Conservation (phyloP, 306 rosid species). For the Geum urbanum region DNA sequence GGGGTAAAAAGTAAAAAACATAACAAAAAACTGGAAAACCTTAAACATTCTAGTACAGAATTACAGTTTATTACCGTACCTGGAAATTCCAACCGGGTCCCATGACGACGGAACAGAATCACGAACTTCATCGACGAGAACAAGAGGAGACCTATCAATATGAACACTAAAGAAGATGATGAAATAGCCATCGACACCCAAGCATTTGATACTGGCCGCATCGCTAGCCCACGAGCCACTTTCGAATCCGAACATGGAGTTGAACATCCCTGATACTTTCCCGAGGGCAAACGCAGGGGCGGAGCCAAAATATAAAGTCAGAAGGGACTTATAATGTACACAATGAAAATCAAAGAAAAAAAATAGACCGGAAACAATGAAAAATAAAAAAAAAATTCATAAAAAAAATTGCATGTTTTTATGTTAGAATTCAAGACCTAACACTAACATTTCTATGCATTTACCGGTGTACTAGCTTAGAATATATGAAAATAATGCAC, state of each 20-base stretch:
- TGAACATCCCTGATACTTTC: slow-evolving; percentile 68
- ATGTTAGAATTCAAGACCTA: too few relatives aligned
- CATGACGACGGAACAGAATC: slow-evolving; percentile 70
- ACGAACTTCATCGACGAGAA: slow-evolving; percentile 50
- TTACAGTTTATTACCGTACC: slow-evolving; percentile 34
- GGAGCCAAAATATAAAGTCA: too few relatives aligned
- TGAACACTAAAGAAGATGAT: slow-evolving; percentile 51
- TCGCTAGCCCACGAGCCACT: slow-evolving; percentile 65
- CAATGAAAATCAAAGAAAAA: too few relatives aligned
- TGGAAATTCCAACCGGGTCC: slow-evolving; percentile 83
- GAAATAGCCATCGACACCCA: slow-evolving; percentile 65
- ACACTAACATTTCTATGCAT: too few relatives aligned
- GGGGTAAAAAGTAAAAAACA: neutral
- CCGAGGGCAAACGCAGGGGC: too few relatives aligned
- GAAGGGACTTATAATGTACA: too few relatives aligned
- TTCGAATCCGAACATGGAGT: slow-evolving; percentile 62
- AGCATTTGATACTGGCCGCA: slow-evolving; percentile 52
- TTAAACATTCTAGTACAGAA: neutral
- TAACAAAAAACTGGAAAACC: neutral
- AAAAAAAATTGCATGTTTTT: too few relatives aligned
- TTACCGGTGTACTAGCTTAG: too few relatives aligned
- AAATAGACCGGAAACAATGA: too few relatives aligned
- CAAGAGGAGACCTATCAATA: slow-evolving; percentile 65
- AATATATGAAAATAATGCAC: too few relatives aligned
- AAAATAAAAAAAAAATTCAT: too few relatives aligned